phyloP scores from a whole-genome alignment of 2,329 filamentous ascomycete species.

The Neopestalotiopsis rosae region DNA sequence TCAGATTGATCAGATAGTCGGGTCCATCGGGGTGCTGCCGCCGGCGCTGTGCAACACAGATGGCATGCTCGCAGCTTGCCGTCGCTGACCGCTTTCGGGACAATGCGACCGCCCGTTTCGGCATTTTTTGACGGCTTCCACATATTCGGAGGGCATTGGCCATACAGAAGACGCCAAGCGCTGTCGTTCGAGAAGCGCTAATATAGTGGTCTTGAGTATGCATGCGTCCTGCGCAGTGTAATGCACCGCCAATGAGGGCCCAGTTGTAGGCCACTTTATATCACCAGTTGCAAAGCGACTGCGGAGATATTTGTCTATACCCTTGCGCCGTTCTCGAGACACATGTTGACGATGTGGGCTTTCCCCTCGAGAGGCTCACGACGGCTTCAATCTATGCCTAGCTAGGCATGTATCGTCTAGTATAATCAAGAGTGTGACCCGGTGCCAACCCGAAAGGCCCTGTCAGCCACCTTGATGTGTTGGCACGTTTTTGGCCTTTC shows the following conservation, averaged over 20 bases:
- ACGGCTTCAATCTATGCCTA: neutral
- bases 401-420: neutral
- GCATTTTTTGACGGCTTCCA: neutral
- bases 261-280: conserved; percentile 2
- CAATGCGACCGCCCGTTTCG: neutral
- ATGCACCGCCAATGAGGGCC: conserved; percentile 1
- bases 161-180: neutral
- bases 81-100: neutral
- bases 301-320: neutral
- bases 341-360: neutral
- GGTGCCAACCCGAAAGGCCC: neutral
- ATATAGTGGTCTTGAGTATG: neutral
- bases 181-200: neutral
- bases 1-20: too few relatives aligned
- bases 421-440: neutral
- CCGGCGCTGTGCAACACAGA: too few relatives aligned
- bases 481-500: conserved; percentile 1
- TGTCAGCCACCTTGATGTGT: neutral
- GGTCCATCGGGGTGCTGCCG: too few relatives aligned
- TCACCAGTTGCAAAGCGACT: neutral
- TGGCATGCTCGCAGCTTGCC: neutral
- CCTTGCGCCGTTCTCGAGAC: neutral
- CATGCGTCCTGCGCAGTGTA: neutral
- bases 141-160: neutral
- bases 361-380: neutral